A percentile compares a stretch with the other conserved stretches of the same genome.
Conservation (phyloP, 805 yeast species). For the Wickerhamiella occidentalis region DNA sequence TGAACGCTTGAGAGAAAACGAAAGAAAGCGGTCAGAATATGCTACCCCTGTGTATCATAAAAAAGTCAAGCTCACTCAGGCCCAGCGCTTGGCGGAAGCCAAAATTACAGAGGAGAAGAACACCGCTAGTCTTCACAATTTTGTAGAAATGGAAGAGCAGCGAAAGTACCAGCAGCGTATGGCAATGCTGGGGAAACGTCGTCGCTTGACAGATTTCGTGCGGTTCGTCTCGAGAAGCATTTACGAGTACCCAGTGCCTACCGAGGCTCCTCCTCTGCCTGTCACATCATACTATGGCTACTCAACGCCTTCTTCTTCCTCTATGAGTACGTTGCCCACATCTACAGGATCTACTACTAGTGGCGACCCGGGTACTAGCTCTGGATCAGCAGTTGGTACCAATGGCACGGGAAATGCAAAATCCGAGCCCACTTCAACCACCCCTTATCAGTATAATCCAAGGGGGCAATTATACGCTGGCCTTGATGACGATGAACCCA, state of each 20-base stretch:
- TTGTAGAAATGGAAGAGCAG: conserved; percentile 72
- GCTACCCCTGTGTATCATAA: conserved; percentile 27
- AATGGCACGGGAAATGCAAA: background rate
- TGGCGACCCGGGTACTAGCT: background rate
- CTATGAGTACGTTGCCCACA: background rate
- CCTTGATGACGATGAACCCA: conserved; percentile 12
- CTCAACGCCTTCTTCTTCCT: background rate
- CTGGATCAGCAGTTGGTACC: background rate
- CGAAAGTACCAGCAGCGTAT: conserved; percentile 70
- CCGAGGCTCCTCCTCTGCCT: conserved; percentile 1
- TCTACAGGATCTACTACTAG: background rate
- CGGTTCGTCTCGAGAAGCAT: conserved; percentile 26
- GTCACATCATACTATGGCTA: background rate
- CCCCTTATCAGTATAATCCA: conserved; percentile 5
- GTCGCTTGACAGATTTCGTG: conserved; percentile 47
- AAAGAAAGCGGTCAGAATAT: conserved; percentile 38
- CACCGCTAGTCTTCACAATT: conserved; percentile 56
- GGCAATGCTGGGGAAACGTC: conserved; percentile 52
- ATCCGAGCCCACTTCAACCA: background rate
- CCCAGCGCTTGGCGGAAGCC: conserved; percentile 69
- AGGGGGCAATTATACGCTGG: conserved; percentile 14
- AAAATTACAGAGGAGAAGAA: conserved; percentile 72
- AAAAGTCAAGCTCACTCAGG: conserved; percentile 43
- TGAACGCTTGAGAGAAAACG: conserved; percentile 56
- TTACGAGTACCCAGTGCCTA: conserved; percentile 15